A percentile compares a stretch with the other conserved stretches of the same genome.
phyloP scores from a whole-genome alignment of 2,329 filamentous ascomycete species.

The Elsinoe arachidis region DNA sequence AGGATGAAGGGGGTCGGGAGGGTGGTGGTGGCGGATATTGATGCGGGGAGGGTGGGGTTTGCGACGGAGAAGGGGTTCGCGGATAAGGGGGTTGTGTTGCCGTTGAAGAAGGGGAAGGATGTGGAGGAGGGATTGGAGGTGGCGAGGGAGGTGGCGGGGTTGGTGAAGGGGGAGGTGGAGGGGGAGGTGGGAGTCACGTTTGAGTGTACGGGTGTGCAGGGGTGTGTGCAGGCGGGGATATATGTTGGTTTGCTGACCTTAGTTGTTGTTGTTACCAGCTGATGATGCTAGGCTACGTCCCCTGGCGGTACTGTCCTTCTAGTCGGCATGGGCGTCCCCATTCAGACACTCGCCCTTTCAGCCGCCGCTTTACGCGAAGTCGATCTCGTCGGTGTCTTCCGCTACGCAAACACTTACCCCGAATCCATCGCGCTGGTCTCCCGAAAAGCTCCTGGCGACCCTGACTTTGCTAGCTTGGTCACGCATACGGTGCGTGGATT shows the following conservation, averaged over 20 bases:
- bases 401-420: slow-evolving; percentile 67
- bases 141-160: slow-evolving; percentile 42
- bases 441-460: slow-evolving; percentile 42
- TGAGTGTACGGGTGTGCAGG: slow-evolving; percentile 68
- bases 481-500: slow-evolving; percentile 63
- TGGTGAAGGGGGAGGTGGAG: slow-evolving; percentile 27
- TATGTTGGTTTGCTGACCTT: slow-evolving; percentile 40
- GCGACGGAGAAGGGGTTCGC: slow-evolving; percentile 44
- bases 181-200: slow-evolving; percentile 56
- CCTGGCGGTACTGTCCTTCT: slow-evolving; percentile 66
- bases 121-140: slow-evolving; percentile 47
- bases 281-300: slow-evolving; percentile 42
- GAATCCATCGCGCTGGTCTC: slow-evolving; percentile 56
- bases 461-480: slow-evolving; percentile 61
- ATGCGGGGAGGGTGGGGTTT: slow-evolving; percentile 48
- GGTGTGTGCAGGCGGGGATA: slow-evolving; percentile 65
- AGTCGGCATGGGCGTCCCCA: slow-evolving; percentile 70
- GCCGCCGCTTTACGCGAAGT: slow-evolving; percentile 66
- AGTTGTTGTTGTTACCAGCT: background rate
- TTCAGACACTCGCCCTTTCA: slow-evolving; percentile 65
- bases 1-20: slow-evolving; percentile 45
- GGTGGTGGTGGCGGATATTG: slow-evolving; percentile 54
- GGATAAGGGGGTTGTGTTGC: slow-evolving; percentile 37
- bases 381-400: slow-evolving; percentile 69
- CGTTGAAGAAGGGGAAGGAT: slow-evolving; percentile 37